A percentile compares a stretch with the other conserved stretches of the same genome.
These are phyloP conservation scores for Eucalyptus pauciflora DNA, from an alignment of 345 rosid species.

Conservation along the genomic window DNA sequence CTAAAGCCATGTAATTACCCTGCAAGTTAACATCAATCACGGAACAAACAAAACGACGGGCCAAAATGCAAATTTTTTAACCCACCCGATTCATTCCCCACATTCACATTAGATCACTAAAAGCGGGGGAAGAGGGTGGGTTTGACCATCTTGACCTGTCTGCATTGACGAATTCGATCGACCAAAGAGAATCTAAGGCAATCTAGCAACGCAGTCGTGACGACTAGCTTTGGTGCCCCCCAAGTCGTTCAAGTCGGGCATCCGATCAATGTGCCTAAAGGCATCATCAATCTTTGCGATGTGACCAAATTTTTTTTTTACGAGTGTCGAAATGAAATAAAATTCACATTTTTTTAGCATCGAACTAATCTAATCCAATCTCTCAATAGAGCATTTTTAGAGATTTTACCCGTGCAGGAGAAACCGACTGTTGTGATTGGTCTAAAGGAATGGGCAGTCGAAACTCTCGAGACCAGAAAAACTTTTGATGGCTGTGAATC, in stretches of 20 bases:
- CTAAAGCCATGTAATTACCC: not conserved
- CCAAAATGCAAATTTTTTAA: no score
- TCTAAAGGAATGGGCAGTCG: not conserved
- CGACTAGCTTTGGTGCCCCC: not conserved
- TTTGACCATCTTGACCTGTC: not conserved
- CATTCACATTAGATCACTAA: not conserved
- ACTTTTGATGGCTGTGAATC: no score
- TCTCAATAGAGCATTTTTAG: not conserved
- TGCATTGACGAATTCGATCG: no score
- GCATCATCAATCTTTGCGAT: no score
- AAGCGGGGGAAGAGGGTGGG: not conserved
- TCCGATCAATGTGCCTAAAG: no score
- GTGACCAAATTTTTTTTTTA: fast-evolving
- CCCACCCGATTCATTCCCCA: not conserved
- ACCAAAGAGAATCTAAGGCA: not conserved
- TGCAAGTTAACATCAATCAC: not conserved
- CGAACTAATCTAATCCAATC: not conserved
- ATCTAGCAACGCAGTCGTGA: not conserved
- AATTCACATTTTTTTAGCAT: no score
- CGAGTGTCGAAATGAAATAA: not conserved
- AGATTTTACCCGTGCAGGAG: fast-evolving
- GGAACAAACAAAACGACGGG: not conserved
- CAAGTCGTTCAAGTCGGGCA: not conserved
- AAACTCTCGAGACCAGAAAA: no score
- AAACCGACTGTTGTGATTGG: not conserved